phyloP scores from a whole-genome alignment of 768 basidiomycete genomes.

The Pulveroboletus sp. region DNA sequence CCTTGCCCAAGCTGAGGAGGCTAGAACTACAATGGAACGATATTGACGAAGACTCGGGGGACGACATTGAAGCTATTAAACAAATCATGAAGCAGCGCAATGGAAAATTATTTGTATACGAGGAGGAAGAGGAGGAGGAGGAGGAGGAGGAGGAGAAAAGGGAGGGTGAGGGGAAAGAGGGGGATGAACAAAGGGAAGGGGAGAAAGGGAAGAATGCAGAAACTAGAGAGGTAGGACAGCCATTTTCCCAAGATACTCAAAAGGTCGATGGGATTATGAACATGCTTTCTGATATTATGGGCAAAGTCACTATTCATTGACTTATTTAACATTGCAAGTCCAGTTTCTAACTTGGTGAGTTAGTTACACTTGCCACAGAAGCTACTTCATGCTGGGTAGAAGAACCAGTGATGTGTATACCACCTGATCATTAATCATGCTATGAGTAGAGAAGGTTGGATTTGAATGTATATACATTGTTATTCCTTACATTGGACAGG shows the following conservation, averaged over 20 bases:
- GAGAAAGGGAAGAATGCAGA: constrained; percentile 24
- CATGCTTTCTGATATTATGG: constrained; percentile 61
- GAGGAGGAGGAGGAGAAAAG: constrained; percentile 52
- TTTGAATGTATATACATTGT: background rate
- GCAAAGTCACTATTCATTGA: constrained; percentile 53
- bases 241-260: constrained; percentile 22
- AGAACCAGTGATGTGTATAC: constrained; percentile 19
- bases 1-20: constrained; percentile 52
- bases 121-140: constrained; percentile 82
- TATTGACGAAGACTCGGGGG: constrained; percentile 69
- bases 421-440: constrained; percentile 14
- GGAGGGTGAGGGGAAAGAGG: constrained; percentile 22
- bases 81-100: constrained; percentile 57
- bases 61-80: constrained; percentile 45
- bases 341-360: background rate
- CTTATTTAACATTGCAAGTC: background rate
- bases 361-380: background rate
- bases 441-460: background rate
- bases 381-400: constrained; percentile 1
- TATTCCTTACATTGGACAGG: too few relatives aligned
- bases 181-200: constrained; percentile 20
- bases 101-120: constrained; percentile 60
- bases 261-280: constrained; percentile 39
- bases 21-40: constrained; percentile 93
- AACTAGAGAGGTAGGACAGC: constrained; percentile 19